A percentile compares a stretch with the other conserved stretches of the same genome.
Evolutionary conservation across 768 basidiomycete genomes (phyloP).

Genomic region (Phylloporus scabripes): DNA sequence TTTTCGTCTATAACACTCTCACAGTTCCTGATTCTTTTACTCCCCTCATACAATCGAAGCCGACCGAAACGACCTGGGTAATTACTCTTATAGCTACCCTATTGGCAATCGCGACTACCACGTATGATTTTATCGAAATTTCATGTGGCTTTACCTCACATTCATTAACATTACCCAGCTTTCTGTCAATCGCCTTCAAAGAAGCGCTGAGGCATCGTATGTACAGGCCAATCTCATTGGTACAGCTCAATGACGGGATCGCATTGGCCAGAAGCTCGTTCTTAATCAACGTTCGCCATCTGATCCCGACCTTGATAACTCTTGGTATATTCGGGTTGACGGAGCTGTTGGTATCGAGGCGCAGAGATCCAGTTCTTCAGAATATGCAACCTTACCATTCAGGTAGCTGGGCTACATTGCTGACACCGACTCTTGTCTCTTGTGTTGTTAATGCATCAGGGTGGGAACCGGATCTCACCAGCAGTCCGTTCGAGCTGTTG

Average conservation of each 20-base stretch:
- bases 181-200: slow-evolving; percentile 3
- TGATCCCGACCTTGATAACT: neutral
- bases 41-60: neutral
- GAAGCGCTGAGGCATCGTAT: slow-evolving; percentile 9
- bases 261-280: slow-evolving; percentile 2
- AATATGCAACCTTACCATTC: neutral
- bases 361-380: neutral
- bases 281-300: neutral
- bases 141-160: neutral
- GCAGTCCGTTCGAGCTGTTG: slow-evolving; percentile 1
- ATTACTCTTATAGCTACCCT: neutral
- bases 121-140: neutral
- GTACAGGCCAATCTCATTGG: slow-evolving; percentile 5
- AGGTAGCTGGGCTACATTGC: slow-evolving; percentile 7
- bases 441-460: neutral
- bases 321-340: slow-evolving; percentile 7
- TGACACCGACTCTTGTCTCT: slow-evolving; percentile 3
- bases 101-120: neutral
- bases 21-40: neutral
- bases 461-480: slow-evolving; percentile 4
- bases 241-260: neutral
- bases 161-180: neutral
- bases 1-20: neutral
- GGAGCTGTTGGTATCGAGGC: slow-evolving; percentile 16
- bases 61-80: neutral